Evolutionary conservation across 2,329 filamentous ascomycete genomes (phyloP).

Genomic region (Juglanconis oblonga): DNA sequence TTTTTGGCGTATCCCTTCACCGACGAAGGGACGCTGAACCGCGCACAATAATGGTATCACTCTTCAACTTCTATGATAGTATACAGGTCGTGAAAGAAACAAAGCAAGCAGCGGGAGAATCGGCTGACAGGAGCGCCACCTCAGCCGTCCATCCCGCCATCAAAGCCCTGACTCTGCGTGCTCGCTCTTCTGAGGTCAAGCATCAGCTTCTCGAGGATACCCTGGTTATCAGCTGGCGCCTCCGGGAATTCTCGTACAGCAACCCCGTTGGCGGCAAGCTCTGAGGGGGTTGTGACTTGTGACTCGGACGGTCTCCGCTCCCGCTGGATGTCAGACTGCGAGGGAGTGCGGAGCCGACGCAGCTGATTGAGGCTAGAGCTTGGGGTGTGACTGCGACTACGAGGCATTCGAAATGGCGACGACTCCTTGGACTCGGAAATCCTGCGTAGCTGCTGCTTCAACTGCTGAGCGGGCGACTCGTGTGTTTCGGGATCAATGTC

Average conservation of each 20-base stretch:
- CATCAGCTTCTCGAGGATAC: constrained; percentile 53
- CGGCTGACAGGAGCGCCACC: background rate
- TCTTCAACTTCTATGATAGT: background rate
- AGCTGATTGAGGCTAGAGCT: constrained; percentile 13
- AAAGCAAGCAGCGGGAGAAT: background rate
- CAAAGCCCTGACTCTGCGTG: constrained; percentile 10
- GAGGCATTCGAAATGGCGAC: constrained; percentile 2
- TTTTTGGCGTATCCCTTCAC: background rate
- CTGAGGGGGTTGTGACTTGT: constrained; percentile 15
- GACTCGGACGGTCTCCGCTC: constrained; percentile 19
- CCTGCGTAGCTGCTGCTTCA: constrained; percentile 18
- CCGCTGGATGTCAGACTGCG: constrained; percentile 9
- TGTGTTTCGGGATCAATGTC: constrained; percentile 12
- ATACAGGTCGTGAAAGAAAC: background rate
- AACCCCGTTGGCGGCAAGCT: constrained; percentile 17
- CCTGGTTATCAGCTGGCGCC: constrained; percentile 42
- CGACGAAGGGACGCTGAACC: background rate
- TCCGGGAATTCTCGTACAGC: constrained; percentile 34
- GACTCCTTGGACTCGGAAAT: constrained; percentile 17
- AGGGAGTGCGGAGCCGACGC: constrained; percentile 11
- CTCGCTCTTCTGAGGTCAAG: constrained; percentile 44
- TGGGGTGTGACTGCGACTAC: constrained; percentile 13
- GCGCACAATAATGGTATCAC: background rate
- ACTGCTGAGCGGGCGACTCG: constrained; percentile 16
- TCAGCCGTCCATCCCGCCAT: background rate